Percentiles rank a stretch among this genome's conserved stretches.
Conservation (phyloP, 2,329 filamentous ascomycete genomes). For the Microascus cirrosus region DNA sequence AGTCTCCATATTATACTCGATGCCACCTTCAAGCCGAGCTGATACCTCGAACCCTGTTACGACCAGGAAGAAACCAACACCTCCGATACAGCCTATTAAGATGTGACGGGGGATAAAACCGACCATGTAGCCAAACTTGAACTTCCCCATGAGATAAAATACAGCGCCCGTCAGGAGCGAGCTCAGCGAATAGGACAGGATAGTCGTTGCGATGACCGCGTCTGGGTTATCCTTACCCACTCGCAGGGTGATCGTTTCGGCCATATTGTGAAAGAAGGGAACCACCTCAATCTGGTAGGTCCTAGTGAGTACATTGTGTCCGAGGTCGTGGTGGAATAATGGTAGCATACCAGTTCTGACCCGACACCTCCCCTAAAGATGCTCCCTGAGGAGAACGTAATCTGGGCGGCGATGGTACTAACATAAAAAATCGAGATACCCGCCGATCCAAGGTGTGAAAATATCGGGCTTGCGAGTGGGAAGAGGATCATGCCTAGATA, state of each 20-base stretch:
- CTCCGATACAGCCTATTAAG: constrained; percentile 91
- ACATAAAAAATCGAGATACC: constrained; percentile 99
- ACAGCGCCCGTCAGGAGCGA: constrained; percentile 83
- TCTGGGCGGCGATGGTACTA: constrained; percentile 87
- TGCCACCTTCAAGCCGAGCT: constrained; percentile 72
- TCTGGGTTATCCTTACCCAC: constrained; percentile 74
- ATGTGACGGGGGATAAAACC: constrained; percentile 97
- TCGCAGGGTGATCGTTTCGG: constrained; percentile 67
- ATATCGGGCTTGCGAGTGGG: constrained; percentile 76
- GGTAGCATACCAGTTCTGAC: constrained; percentile 65
- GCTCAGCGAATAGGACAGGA: constrained; percentile 81
- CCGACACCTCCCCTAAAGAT: constrained; percentile 86
- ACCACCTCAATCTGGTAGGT: constrained; percentile 74
- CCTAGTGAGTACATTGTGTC: neutral
- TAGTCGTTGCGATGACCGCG: constrained; percentile 86
- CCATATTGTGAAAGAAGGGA: constrained; percentile 98
- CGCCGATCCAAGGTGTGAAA: constrained; percentile 75
- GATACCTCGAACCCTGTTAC: constrained; percentile 91
- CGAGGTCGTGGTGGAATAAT: neutral
- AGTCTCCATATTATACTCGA: constrained; percentile 71
- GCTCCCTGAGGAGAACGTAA: constrained; percentile 80
- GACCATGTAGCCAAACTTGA: constrained; percentile 81
- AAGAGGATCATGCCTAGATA: constrained; percentile 77
- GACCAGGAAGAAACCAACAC: constrained; percentile 89
- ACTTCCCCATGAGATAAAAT: constrained; percentile 83